Conservation (phyloP, 2,329 filamentous ascomycete species). For the Ophioceras dolichostomum region DNA sequence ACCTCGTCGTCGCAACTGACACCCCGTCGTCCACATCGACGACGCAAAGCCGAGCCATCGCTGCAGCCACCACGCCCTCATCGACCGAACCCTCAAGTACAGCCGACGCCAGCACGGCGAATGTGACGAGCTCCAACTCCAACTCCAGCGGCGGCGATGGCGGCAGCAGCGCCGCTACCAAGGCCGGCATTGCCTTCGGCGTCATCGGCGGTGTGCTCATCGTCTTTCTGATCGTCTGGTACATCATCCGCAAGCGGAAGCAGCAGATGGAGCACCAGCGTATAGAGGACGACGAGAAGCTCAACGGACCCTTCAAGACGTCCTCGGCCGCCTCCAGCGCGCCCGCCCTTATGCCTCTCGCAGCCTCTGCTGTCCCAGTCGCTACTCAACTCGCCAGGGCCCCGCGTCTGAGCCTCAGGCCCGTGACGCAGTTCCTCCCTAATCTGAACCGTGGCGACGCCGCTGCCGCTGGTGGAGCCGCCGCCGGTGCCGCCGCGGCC, state of each 20-base stretch:
- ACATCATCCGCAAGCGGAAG: constrained; percentile 58
- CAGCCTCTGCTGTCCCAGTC: too few relatives aligned
- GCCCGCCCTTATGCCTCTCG: constrained; percentile 21
- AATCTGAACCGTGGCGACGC: constrained; percentile 30
- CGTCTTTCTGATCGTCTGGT: constrained; percentile 55
- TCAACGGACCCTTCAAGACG: constrained; percentile 25
- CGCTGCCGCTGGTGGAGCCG: background rate
- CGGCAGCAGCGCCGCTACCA: constrained; percentile 32
- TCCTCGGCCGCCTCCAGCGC: background rate
- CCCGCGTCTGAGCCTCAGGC: constrained; percentile 74
- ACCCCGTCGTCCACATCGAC: constrained; percentile 10
- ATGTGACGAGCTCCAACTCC: background rate
- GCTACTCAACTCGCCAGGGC: too few relatives aligned
- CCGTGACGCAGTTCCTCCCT: constrained; percentile 72
- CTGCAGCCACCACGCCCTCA: constrained; percentile 8
- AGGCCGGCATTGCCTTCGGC: constrained; percentile 78
- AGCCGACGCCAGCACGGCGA: background rate
- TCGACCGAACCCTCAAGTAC: constrained; percentile 8
- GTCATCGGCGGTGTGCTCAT: constrained; percentile 58
- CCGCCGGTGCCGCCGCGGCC: background rate
- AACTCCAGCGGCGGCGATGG: too few relatives aligned
- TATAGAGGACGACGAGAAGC: constrained; percentile 53
- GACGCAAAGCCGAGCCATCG: constrained; percentile 5
- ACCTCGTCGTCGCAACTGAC: background rate
- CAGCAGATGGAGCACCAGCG: constrained; percentile 45